Base-by-base conservation (phyloP, 2,329 filamentous ascomycete genomes). In the Ophiostoma piceae region DNA sequence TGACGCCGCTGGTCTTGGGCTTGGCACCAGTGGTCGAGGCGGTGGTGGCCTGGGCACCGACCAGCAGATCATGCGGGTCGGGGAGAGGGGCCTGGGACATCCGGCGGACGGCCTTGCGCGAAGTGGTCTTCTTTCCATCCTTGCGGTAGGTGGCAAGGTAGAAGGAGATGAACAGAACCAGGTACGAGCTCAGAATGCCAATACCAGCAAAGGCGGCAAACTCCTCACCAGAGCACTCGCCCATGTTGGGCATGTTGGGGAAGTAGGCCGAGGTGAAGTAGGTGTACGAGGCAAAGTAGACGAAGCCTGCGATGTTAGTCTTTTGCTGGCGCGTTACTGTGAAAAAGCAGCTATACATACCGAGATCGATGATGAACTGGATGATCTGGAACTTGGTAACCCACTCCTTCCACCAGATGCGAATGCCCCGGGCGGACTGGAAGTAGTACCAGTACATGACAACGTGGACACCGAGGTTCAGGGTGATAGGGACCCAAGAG, bases 391-490 rank as follows among this genome's bases (percentile, higher is more conserved):
- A 90, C 78, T 94, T 92, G 76, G 94, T 98, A 79, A 98, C 96
- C 90, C 94, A 98, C 83, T 97, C 92, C 90, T 98, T 98, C 94
- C 94, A 98, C 94, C 94, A 97, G 82, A 97, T 95, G 77, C 90
- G 90, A 80, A 98, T 88, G 75, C 95, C 95, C 76, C 94, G 93
- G 69, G 94, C 94, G 78, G 92, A 94, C 86, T 98, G 94, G 90
- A 98, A 98, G 88, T 98, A 98, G 89, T 98, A 98, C 94, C 94
- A 97, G 90, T 98, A 98, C 94, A 98, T 98, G 79, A 97, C 91
- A 71, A 98, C 94, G 83, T 98, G 94, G 69, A 98, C 94, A 73
- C 88, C 88, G 78, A 98, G 83, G 86, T 98, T 98, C 76, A 98
- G 88, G 69, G 88, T 90, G 79, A 98, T 98, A 73, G 90, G 89